Evolutionary conservation across 139 green algal species (phyloP).

Genomic region (Chlorella ohadii): DNA sequence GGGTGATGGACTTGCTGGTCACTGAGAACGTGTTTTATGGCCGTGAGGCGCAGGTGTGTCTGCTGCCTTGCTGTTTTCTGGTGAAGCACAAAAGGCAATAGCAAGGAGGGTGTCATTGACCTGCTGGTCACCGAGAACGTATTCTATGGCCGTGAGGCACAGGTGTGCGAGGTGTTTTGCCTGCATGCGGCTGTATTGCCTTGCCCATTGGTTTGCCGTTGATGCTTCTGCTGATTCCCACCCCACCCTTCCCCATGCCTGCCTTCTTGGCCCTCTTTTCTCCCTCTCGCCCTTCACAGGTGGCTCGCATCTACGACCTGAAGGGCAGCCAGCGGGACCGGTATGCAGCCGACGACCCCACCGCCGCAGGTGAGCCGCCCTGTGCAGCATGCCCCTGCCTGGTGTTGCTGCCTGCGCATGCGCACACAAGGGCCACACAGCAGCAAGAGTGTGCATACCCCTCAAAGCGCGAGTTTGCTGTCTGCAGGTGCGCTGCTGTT

Average conservation of each 20-base stretch:
- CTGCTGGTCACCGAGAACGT: constrained; percentile 97
- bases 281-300: constrained; percentile 15
- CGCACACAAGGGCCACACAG: too few relatives aligned
- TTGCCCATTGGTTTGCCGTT: too few relatives aligned
- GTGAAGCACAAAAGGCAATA: too few relatives aligned
- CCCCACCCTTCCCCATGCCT: not conserved
- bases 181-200: not conserved
- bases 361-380: constrained; percentile 6
- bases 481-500: too few relatives aligned
- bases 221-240: too few relatives aligned
- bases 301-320: constrained; percentile 91
- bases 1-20: constrained; percentile 87
- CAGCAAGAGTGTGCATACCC: too few relatives aligned
- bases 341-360: constrained; percentile 50
- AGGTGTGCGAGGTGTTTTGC: too few relatives aligned
- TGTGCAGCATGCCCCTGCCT: too few relatives aligned
- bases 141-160: constrained; percentile 81
- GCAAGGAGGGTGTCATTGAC: constrained; percentile 76
- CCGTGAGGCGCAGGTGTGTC: constrained; percentile 39
- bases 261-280: not conserved
- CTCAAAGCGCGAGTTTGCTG: too few relatives aligned
- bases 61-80: too few relatives aligned
- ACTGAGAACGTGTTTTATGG: constrained; percentile 97
- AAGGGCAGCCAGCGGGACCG: constrained; percentile 79
- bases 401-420: too few relatives aligned